Percentiles rank a stretch among this genome's conserved stretches.
These are phyloP conservation scores for Anthracocystis panici-leucophaei DNA, from an alignment of 1,284 basidiomycete species.

Conservation along the genomic window DNA sequence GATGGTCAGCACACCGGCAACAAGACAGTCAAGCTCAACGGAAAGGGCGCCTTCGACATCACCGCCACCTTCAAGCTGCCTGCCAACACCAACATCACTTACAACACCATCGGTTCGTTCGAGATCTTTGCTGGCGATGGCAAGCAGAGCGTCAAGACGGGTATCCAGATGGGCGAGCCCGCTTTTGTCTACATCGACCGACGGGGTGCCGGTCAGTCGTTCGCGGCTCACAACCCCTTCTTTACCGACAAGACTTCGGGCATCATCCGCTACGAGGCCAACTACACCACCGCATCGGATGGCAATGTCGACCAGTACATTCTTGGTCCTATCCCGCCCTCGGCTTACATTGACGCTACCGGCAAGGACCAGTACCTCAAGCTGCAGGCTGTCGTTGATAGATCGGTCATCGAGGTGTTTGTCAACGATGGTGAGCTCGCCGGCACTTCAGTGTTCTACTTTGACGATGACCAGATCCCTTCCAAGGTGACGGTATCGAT, in stretches of 20 bases:
- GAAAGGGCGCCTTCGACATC: constrained; percentile 68
- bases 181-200: constrained; percentile 68
- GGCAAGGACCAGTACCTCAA: constrained; percentile 34
- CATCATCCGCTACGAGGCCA: constrained; percentile 43
- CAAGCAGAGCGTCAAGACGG: constrained; percentile 49
- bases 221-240: constrained; percentile 63
- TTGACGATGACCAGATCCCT: constrained; percentile 51
- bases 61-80: constrained; percentile 61
- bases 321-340: constrained; percentile 30
- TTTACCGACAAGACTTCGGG: constrained; percentile 68
- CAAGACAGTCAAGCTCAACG: constrained; percentile 57
- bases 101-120: constrained; percentile 48
- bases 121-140: constrained; percentile 35
- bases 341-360: constrained; percentile 21
- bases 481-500: constrained; percentile 38
- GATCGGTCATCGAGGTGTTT: constrained; percentile 68
- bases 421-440: constrained; percentile 62
- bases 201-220: constrained; percentile 60
- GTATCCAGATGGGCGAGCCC: constrained; percentile 61
- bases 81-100: constrained; percentile 33
- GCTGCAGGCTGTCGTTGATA: constrained; percentile 64
- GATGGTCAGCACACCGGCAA: constrained; percentile 37
- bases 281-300: constrained; percentile 29
- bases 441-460: constrained; percentile 53
- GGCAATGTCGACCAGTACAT: constrained; percentile 25